phyloP scores from a whole-genome alignment of 805 yeast species.

The Saturnispora ahearnii region DNA sequence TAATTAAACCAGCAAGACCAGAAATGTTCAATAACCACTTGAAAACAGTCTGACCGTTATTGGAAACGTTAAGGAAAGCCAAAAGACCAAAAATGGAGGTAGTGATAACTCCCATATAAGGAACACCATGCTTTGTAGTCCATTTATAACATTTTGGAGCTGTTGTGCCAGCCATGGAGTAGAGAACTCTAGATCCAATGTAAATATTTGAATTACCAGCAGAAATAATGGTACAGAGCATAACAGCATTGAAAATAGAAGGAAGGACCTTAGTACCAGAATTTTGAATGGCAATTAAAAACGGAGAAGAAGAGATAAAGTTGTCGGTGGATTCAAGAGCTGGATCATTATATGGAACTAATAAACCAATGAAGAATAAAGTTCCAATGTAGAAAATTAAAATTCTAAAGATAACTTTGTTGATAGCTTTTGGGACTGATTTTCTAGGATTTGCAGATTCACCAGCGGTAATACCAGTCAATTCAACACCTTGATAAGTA shows the following conservation, averaged over 20 bases:
- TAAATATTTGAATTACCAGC: conserved; percentile 73
- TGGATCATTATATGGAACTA: conserved; percentile 62
- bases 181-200: conserved; percentile 60
- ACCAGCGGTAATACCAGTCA: conserved; percentile 68
- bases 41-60: conserved; percentile 50
- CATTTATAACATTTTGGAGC: conserved; percentile 46
- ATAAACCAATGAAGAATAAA: conserved; percentile 57
- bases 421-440: conserved; percentile 63
- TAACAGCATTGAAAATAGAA: conserved; percentile 63
- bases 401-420: conserved; percentile 59
- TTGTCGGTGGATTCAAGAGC: conserved; percentile 30
- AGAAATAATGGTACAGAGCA: conserved; percentile 57
- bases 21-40: conserved; percentile 67
- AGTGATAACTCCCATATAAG: conserved; percentile 45
- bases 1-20: conserved; percentile 68
- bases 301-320: conserved; percentile 55
- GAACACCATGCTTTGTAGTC: conserved; percentile 53
- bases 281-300: conserved; percentile 60
- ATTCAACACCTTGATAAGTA: conserved; percentile 73
- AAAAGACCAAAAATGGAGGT: conserved; percentile 57
- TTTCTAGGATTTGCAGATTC: conserved; percentile 63
- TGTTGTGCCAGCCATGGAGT: conserved; percentile 51
- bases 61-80: conserved; percentile 50
- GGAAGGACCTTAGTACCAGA: conserved; percentile 61
- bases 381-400: conserved; percentile 56